phyloP scores from a whole-genome alignment of 2,329 filamentous ascomycete species.

The Aciculosporium take region DNA sequence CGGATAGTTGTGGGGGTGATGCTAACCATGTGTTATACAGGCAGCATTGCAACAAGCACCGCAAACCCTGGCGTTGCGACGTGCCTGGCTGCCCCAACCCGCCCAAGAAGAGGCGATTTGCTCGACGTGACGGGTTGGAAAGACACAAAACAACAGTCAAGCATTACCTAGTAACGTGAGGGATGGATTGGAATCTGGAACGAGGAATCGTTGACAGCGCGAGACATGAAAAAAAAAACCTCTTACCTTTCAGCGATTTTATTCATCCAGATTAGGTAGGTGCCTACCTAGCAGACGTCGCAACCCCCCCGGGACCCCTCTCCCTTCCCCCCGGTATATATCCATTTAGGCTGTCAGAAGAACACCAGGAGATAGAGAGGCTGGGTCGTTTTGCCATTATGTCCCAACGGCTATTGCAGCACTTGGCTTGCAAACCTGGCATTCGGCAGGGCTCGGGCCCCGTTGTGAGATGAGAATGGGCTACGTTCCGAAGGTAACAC shows the following conservation, averaged over 20 bases:
- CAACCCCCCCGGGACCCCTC: too few relatives aligned
- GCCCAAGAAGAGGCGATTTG: constrained; percentile 26
- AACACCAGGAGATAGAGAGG: too few relatives aligned
- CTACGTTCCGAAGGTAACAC: background rate
- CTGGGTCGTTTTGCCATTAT: background rate
- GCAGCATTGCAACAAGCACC: constrained; percentile 29
- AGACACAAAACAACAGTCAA: constrained; percentile 27
- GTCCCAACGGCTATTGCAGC: background rate
- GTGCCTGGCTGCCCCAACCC: constrained; percentile 26
- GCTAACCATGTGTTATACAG: constrained; percentile 12
- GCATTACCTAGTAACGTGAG: constrained; percentile 19
- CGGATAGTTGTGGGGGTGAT: background rate
- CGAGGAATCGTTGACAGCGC: background rate
- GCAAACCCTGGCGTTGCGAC: constrained; percentile 27
- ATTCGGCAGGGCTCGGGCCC: too few relatives aligned
- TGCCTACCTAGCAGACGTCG: background rate
- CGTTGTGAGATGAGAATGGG: background rate
- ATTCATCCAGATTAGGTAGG: background rate
- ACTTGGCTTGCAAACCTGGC: too few relatives aligned
- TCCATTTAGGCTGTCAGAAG: background rate
- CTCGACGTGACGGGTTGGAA: constrained; percentile 27
- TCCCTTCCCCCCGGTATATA: too few relatives aligned
- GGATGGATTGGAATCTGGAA: background rate
- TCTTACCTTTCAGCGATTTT: background rate
- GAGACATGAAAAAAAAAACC: background rate